Evolutionary conservation across 2,329 filamentous ascomycete species (phyloP).

Genomic region (Hypoxylon sp.): DNA sequence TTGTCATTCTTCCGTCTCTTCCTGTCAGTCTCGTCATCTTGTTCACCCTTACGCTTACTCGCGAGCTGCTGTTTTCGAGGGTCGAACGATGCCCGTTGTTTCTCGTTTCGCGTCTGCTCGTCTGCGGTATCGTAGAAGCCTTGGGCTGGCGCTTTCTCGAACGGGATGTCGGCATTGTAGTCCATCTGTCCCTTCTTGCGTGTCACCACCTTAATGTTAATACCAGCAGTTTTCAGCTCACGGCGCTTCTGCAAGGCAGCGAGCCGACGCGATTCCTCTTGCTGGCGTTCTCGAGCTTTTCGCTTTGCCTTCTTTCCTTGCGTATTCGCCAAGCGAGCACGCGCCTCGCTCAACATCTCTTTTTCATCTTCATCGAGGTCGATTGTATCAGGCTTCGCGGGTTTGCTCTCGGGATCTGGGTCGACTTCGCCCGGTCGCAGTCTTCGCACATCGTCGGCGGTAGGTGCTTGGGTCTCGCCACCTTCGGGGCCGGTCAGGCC

Average conservation of each 20-base stretch:
- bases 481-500: constrained; percentile 88
- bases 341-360: constrained; percentile 98
- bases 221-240: constrained; percentile 96
- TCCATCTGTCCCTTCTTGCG: constrained; percentile 98
- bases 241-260: constrained; percentile 94
- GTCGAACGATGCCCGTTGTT: constrained; percentile 87
- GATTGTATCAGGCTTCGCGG: constrained; percentile 94
- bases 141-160: constrained; percentile 89
- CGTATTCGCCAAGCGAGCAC: constrained; percentile 95
- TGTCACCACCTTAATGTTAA: constrained; percentile 95
- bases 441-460: constrained; percentile 90
- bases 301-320: constrained; percentile 99
- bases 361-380: constrained; percentile 99
- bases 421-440: constrained; percentile 94
- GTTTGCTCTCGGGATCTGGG: constrained; percentile 97
- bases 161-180: constrained; percentile 98
- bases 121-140: constrained; percentile 96
- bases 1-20: constrained; percentile 94
- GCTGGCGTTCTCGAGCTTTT: constrained; percentile 93
- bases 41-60: constrained; percentile 93
- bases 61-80: constrained; percentile 91
- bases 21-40: constrained; percentile 83
- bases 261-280: constrained; percentile 92
- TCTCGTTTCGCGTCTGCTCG: constrained; percentile 85
- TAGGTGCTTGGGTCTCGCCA: constrained; percentile 88